Conservation (phyloP, 2,329 filamentous ascomycete genomes). For the Cladosporium sp. region DNA sequence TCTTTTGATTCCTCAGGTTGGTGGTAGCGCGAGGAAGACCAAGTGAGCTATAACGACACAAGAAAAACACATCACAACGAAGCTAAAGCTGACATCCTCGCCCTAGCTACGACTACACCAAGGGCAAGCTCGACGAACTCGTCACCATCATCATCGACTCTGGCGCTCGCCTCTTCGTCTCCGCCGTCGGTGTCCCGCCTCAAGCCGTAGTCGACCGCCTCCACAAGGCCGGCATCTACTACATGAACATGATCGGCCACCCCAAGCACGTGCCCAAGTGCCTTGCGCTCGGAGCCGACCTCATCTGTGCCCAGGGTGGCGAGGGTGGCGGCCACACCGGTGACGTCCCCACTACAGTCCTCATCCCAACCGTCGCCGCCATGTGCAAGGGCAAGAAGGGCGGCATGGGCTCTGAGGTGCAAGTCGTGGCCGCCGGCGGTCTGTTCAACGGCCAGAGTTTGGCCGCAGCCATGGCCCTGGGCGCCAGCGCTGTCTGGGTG, state of each 20-base stretch:
- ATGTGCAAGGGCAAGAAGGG: constrained; percentile 75
- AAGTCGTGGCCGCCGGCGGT: constrained; percentile 89
- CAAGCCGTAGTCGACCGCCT: constrained; percentile 84
- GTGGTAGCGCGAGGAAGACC: constrained; percentile 89
- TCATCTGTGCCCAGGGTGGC: constrained; percentile 97
- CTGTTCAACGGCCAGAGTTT: constrained; percentile 89
- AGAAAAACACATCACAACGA: neutral
- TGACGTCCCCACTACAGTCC: constrained; percentile 82
- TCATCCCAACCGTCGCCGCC: constrained; percentile 88
- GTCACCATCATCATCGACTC: constrained; percentile 89
- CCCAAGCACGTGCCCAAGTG: constrained; percentile 98
- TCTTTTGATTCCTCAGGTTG: constrained; percentile 87
- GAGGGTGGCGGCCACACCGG: constrained; percentile 80
- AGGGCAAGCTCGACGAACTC: constrained; percentile 91
- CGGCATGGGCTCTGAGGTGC: constrained; percentile 78
- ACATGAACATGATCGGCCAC: constrained; percentile 99
- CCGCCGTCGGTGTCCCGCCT: constrained; percentile 88
- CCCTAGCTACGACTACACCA: constrained; percentile 94
- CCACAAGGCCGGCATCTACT: constrained; percentile 80
- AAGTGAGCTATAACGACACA: constrained; percentile 52
- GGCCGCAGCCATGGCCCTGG: constrained; percentile 86
- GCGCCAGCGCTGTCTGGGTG: constrained; percentile 89
- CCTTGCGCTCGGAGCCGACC: constrained; percentile 83
- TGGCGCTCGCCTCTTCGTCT: constrained; percentile 90
- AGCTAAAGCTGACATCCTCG: constrained; percentile 13